phyloP scores from a whole-genome alignment of 208 protist species.

The Crithidia acanthocephali region DNA sequence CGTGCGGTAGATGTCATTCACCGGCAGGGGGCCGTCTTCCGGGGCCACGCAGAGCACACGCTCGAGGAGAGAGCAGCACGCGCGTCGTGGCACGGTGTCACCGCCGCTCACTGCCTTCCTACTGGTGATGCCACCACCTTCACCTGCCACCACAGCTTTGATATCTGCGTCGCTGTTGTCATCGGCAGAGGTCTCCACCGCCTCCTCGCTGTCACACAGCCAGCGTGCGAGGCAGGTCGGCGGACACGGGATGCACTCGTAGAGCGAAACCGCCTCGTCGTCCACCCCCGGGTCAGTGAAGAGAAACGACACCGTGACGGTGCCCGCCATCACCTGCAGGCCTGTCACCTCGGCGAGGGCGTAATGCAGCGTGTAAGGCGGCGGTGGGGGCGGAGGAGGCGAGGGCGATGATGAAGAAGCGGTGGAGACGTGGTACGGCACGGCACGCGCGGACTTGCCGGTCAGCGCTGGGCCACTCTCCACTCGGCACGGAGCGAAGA shows the following conservation, averaged over 20 bases:
- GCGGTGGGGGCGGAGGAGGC: neutral
- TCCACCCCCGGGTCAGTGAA: slow-evolving; percentile 71
- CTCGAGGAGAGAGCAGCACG: slow-evolving; percentile 43
- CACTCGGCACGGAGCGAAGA: slow-evolving; percentile 32
- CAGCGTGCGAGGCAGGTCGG: slow-evolving; percentile 31
- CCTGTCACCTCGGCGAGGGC: slow-evolving; percentile 71
- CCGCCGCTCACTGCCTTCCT: neutral
- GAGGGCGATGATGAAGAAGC: neutral
- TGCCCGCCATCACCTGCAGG: slow-evolving; percentile 59
- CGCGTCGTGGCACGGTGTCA: neutral
- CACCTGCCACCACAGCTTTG: neutral
- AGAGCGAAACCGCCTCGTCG: slow-evolving; percentile 69
- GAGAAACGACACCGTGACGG: slow-evolving; percentile 67
- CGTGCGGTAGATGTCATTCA: slow-evolving; percentile 32
- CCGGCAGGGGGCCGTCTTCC: slow-evolving; percentile 32
- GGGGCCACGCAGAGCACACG: slow-evolving; percentile 29
- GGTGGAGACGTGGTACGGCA: neutral
- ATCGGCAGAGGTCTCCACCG: neutral
- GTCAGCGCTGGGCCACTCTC: neutral
- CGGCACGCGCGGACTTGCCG: neutral
- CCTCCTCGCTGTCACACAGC: slow-evolving; percentile 1
- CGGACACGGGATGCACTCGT: slow-evolving; percentile 66
- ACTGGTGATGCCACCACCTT: neutral
- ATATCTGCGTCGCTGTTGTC: neutral
- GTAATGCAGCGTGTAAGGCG: slow-evolving; percentile 33